Evolutionary conservation across 805 yeast genomes (phyloP), one percentile per base, ranked within the genome.

Genomic region (Helenozyma rhizophorensis): DNA sequence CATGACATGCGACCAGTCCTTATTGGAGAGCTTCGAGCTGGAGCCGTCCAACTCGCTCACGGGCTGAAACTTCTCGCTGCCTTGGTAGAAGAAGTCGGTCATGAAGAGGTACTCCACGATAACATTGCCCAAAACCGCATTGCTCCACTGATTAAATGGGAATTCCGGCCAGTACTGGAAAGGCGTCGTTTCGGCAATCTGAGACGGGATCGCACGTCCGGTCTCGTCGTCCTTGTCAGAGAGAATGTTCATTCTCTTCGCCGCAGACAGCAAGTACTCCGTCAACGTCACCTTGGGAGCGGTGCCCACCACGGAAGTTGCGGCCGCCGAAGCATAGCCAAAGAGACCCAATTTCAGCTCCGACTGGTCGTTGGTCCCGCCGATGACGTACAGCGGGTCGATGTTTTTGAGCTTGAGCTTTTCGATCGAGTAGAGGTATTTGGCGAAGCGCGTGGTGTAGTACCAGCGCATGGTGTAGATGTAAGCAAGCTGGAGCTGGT

Each of bases 401-500:
- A 81, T 73, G 14, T 60, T 59, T 32, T 70, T 67, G 12, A 80
- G 43, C 26, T 71, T 74, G 37, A 87, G 56, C 43, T 76, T 77
- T 39, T 83, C 83, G 31, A 89, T 58, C 1, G 94, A 78, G 40
- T 80, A 75, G 23, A 80, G 57, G 58, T 88, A 89, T 42, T 88
- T 76, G 12, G 80, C 78, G 51, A 89, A 90, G 45, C 83, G 75
- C 36, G 82, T 73, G 37, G 72, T 68, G 55, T 93, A 93, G 61
- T 90, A 93, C 98, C 98, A 93, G 48, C 75, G 68, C 85, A 93
- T 89, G 2, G 97, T 90, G 49, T 78, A 79, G 13, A 80, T 62
- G 54, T 93, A 93, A 0, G 97, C 97, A 47, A 74, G 73, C 34
- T 78, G 71, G 24, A 93, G 68, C 50, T 86, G 93, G 11, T 62